A percentile compares a stretch with the other conserved stretches of the same genome.
Evolutionary conservation across 768 basidiomycete species (phyloP).

Genomic region (Rhizopogon sp.): DNA sequence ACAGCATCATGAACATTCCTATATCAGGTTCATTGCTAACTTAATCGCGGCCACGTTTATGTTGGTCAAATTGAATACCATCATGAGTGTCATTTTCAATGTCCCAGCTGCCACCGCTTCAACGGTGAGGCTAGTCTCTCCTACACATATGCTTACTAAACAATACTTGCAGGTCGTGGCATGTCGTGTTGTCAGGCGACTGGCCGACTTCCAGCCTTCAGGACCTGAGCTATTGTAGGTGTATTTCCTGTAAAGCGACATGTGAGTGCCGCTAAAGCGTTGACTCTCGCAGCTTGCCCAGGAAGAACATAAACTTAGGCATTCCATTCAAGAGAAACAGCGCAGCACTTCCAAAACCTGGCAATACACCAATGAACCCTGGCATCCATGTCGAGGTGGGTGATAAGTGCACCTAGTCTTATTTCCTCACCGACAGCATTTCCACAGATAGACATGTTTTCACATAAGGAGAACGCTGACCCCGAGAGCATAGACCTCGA

Average conservation of each 20-base stretch:
- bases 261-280: not conserved
- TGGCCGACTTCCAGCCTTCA: conserved; percentile 41
- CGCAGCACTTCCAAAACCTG: too few relatives aligned
- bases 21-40: conserved; percentile 34
- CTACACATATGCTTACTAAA: not conserved
- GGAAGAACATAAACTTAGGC: too few relatives aligned
- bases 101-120: conserved; percentile 56
- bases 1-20: not conserved
- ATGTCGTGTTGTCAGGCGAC: conserved; percentile 53
- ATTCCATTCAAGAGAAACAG: conserved; percentile 9
- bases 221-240: conserved; percentile 26
- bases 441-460: conserved; percentile 24
- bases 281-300: too few relatives aligned
- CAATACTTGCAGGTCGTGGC: conserved; percentile 46
- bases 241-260: not conserved
- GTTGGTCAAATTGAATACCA: conserved; percentile 56
- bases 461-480: not conserved
- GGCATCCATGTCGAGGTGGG: conserved; percentile 31
- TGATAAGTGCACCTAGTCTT: not conserved
- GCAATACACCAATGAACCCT: conserved; percentile 1
- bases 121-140: conserved; percentile 32
- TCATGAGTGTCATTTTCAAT: conserved; percentile 65
- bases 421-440: conserved; percentile 1
- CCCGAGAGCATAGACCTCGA: too few relatives aligned
- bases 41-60: conserved; percentile 52